Evolutionary conservation across 2,329 filamentous ascomycete species (phyloP), one percentile per base, ranked within the genome.

Genomic region (Colletotrichum eremochloae): DNA sequence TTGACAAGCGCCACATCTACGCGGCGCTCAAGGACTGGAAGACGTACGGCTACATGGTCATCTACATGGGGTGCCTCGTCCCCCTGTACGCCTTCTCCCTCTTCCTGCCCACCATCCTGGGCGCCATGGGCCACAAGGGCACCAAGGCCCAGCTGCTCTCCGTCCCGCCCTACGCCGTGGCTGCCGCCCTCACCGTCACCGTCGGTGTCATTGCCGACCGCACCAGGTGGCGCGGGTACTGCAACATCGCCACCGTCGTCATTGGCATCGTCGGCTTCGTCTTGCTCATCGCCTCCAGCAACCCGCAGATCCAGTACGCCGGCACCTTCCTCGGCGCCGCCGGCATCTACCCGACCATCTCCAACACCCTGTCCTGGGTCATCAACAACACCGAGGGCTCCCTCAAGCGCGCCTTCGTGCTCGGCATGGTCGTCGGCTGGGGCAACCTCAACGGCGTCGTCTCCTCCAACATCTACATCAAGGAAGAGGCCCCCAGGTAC

Each of bases 371-470:
- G 29, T 88, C 90, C 0, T 94, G 92, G 92, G 84, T 87, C 0
- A 87, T 87, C 60, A 94, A 94, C 78, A 94, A 94, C 68, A 87
- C 89, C 12, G 92, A 94, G 78, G 79, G 79, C 0, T 79, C 78
- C 0, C 71, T 80, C 78, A 94, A 94, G 79, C 87, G 93, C n/a
- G 93, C 92, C 33, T 88, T 94, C 40, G 90, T 91, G 0, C 80
- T 94, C 0, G 93, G 93, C 0, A 88, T 94, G 75, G 89, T 94
- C n/a, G 93, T 94, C 56, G 92, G 89, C 3, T 94, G 91, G 91
- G 92, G 93, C 11, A 94, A 95, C 75, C 82, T 94, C 20, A 94
- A 94, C 75, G 92, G 92, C 18, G 87, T 93, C 8, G 90, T 94
- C 42, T 85, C 83, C 18, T 86, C 84, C 55, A 94, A 94, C 77